Evolutionary conservation across 192 early-diverging fungal species (phyloP), one percentile per base, ranked within the genome.

Genomic region (Umbelopsis sp.): DNA sequence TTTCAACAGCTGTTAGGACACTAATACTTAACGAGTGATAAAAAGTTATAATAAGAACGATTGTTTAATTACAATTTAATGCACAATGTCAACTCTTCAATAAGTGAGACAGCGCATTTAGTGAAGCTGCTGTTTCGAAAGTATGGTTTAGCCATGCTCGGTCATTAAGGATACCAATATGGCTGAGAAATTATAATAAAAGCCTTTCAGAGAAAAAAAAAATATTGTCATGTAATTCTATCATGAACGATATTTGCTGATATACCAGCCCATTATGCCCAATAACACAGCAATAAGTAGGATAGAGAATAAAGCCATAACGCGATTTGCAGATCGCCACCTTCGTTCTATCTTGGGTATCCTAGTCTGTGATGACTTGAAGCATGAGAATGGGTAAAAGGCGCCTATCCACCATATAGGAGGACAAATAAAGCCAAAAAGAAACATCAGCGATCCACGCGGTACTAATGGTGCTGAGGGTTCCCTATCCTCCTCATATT

Each of bases 231-330:
- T 33, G 51, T 58, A 58, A 5, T 58, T 35, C 23, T n/a, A 2
- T 49, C 2, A 49, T 10, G 51, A 8, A 33, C 35, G 27, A 25
- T 27, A 61, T 25, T 30, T 61, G 18, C 30, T 61, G 18, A 61
- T 61, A 35, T 61, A 61, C 55, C 55, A 61, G 21, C 55, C 55
- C 55, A 61, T 61, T 1, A 61, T 61, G 55, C 55, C 55, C 27
- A 61, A 30, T n/a, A 61, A 30, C 27, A 35, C 55, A 0, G 55
- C 55, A 16, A 61, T 61, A 12, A 61, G 55, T 16, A 61, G 55
- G 33, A 61, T 61, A 33, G 55, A 61, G 15, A 61, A 3, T 35
- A n/a, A 10, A 35, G 55, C 33, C 55, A 61, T 61, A 25, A 61
- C 55, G 33, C 55, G 55, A 35, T 61, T 61, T 12, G 55, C 55